phyloP scores from a whole-genome alignment of 495 filamentous ascomycete genomes.

The Penicillium paxilli region DNA sequence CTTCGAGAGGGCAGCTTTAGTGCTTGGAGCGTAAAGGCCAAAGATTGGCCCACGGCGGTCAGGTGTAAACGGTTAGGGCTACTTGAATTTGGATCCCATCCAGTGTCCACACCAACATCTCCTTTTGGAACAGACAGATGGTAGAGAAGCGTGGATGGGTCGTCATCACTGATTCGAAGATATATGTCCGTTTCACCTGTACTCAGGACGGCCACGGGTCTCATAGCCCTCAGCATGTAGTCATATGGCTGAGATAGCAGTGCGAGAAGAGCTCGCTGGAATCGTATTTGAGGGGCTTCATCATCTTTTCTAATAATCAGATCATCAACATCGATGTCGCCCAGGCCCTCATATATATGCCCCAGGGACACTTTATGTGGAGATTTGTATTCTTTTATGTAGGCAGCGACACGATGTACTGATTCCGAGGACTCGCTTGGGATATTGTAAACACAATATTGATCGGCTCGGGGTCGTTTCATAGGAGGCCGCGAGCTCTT shows the following conservation, averaged over 20 bases:
- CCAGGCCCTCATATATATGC: constrained; percentile 12
- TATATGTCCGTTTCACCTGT: constrained; percentile 32
- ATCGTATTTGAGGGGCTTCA: constrained; percentile 11
- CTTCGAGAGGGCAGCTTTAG: constrained; percentile 4
- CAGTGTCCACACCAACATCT: constrained; percentile 26
- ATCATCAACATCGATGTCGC: constrained; percentile 19
- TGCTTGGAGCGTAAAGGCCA: constrained; percentile 16
- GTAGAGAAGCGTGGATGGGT: constrained; percentile 26
- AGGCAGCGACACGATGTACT: constrained; percentile 11
- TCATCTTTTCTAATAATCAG: constrained; percentile 15
- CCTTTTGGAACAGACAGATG: constrained; percentile 30
- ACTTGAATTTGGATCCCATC: constrained; percentile 5
- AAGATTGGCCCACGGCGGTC: constrained; percentile 14
- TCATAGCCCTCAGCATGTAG: constrained; percentile 25
- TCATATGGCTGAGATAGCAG: constrained; percentile 21
- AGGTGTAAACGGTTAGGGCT: constrained; percentile 15
- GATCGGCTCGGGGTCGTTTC: constrained; percentile 29
- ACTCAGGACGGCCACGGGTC: constrained; percentile 33
- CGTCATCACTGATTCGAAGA: not conserved
- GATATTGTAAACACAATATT: constrained; percentile 44
- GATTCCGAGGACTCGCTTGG: constrained; percentile 12
- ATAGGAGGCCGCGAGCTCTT: not conserved
- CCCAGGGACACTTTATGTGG: constrained; percentile 38
- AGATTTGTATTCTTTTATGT: constrained; percentile 43
- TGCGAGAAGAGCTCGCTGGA: constrained; percentile 23